Base-by-base conservation (phyloP, 1,284 basidiomycete species). In the Psilocybe mexicana region DNA sequence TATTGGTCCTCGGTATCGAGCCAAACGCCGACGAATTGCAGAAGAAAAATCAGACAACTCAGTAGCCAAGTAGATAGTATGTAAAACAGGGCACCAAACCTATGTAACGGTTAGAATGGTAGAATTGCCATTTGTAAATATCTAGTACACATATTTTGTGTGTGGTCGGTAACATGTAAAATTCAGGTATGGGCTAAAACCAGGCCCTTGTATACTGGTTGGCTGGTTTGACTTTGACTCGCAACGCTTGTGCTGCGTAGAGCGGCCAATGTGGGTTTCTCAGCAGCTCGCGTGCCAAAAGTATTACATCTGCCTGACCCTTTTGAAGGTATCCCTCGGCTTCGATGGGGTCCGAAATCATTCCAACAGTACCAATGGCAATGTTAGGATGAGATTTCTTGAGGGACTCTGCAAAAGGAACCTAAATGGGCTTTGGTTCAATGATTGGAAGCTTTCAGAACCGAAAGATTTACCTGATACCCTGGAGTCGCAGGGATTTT, bases 401-500 rank as follows among this genome's bases (percentile, higher is more conserved):
- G 66, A 93, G 70, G 38, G 79, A 81, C 62, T 83, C 84, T 0
- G 91, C 85, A 66, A 91, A 90, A 1, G 82, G 86, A 1, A 90
- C 83, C 83, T 92, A 57, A 40, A 33, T 2, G 18, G 53, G 44
- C 18, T 18, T 18, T 18, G 11, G 44, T 12, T 40, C 45, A 18
- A 10, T 40, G 18, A 33, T 24, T 6, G 35, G 12, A 24, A 18
- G 18, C 18, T 18, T 18, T 18, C 18, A 18, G 18, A 18, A 33
- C 8, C 30, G 5, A 33, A 33, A 33, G 8, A 8, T 69, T 14
- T 55, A 82, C 87, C 76, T 88, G 90, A 70, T 90, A 92, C 1
- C 84, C 86, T 10, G 85, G 87, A 3, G 69, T 75, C 48, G 85
- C 58, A 0, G 77, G 61, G 61, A 92, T 87, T 63, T 83, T 76